Percentiles rank a stretch among this genome's conserved stretches.
Conservation (phyloP, 2,329 filamentous ascomycete species). For the Zymoseptoria tritici region DNA sequence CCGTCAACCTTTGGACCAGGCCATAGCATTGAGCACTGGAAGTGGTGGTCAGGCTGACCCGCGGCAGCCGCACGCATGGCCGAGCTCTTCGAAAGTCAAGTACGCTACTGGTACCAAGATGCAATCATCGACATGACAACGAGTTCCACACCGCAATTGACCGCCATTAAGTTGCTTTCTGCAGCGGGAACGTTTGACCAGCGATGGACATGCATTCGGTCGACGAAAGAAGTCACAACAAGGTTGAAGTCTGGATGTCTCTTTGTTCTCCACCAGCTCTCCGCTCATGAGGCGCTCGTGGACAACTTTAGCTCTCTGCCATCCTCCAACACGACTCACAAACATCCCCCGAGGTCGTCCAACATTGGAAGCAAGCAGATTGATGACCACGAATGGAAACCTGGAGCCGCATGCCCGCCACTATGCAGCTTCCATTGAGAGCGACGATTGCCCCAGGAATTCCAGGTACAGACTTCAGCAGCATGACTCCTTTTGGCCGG, state of each 20-base stretch:
- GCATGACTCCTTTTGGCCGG: neutral
- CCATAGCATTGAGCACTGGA: no score
- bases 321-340: neutral
- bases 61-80: no score
- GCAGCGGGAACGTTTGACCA: no score
- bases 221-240: neutral
- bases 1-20: no score
- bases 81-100: no score
- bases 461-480: neutral
- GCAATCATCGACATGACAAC: no score
- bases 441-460: neutral
- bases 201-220: no score
- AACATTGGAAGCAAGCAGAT: neutral
- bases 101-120: no score
- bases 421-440: neutral
- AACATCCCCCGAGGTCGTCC: neutral
- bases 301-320: neutral
- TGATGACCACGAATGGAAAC: neutral
- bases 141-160: no score
- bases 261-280: neutral
- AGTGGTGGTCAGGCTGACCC: no score
- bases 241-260: neutral
- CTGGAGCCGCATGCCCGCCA: neutral
- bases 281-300: neutral
- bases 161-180: no score